Evolutionary conservation across 106 monocot species (phyloP).

Genomic region (Chionographis japonica): DNA sequence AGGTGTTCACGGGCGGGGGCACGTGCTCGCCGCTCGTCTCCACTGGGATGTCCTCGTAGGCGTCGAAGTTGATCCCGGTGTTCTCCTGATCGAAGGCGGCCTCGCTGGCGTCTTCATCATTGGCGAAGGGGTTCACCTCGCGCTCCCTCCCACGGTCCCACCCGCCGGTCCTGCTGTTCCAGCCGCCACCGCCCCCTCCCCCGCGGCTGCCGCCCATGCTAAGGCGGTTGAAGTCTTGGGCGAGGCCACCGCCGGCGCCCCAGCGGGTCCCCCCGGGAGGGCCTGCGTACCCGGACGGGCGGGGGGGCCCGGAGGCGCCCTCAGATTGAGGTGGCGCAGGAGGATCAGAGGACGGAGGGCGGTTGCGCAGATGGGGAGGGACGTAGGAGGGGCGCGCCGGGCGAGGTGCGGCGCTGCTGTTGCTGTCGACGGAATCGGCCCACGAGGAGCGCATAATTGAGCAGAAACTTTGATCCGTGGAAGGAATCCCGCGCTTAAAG

Average conservation of each 20-base stretch:
- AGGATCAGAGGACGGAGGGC: constrained; percentile 2
- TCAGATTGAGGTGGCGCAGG: constrained; percentile 3
- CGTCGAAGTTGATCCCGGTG: constrained; percentile 70
- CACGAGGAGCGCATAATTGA: constrained; percentile 41
- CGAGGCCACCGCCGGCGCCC: constrained; percentile 18
- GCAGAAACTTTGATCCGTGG: too few species aligned
- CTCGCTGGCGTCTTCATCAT: constrained; percentile 26
- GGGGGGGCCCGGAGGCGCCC: neutral
- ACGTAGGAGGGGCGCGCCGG: constrained; percentile 26
- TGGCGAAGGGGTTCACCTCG: constrained; percentile 50
- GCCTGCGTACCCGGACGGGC: constrained; percentile 2
- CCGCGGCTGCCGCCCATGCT: constrained; percentile 9
- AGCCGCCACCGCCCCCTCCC: constrained; percentile 29
- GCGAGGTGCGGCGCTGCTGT: constrained; percentile 11
- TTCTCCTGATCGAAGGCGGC: constrained; percentile 30
- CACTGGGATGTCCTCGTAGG: constrained; percentile 76
- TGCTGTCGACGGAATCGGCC: constrained; percentile 35
- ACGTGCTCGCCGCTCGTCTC: constrained; percentile 62
- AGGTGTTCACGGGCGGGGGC: constrained; percentile 58
- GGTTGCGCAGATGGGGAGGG: constrained; percentile 44
- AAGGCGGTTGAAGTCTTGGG: constrained; percentile 11
- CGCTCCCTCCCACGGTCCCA: constrained; percentile 40
- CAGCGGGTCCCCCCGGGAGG: constrained; percentile 24
- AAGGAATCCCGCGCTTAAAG: too few species aligned
- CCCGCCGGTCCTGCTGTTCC: constrained; percentile 37